phyloP scores from a whole-genome alignment of 345 rosid species.

The Eucalyptus camaldulensis region DNA sequence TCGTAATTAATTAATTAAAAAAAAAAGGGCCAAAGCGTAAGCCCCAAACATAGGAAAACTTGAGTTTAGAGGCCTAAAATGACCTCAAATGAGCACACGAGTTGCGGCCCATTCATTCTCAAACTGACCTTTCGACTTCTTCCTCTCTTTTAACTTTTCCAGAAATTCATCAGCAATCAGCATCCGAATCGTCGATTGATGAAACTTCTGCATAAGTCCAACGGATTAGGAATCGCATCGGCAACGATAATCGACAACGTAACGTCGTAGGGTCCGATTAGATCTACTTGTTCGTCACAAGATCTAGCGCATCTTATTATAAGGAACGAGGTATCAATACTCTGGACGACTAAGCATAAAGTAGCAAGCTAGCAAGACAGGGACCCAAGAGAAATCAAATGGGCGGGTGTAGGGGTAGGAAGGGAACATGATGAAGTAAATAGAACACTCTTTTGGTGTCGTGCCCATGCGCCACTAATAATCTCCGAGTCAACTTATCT shows the following conservation, averaged over 20 bases:
- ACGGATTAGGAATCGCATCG: not conserved
- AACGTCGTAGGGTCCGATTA: not conserved
- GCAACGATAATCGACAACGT: not conserved
- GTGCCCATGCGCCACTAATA: not conserved
- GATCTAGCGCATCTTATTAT: not conserved
- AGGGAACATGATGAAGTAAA: not conserved
- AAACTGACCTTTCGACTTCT: not conserved
- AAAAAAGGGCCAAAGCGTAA: not conserved
- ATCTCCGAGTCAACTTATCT: not conserved
- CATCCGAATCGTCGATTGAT: not conserved
- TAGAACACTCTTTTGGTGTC: not conserved
- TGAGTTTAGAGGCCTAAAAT: not conserved
- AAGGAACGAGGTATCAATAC: not conserved
- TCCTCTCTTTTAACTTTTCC: fast-evolving
- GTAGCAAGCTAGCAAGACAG: not conserved
- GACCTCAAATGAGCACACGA: not conserved
- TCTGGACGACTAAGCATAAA: not conserved
- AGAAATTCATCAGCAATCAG: not conserved
- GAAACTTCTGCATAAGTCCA: not conserved
- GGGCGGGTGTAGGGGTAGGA: not conserved
- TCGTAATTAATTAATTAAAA: not conserved
- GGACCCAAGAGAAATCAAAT: not conserved
- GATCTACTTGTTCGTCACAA: not conserved
- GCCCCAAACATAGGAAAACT: not conserved
- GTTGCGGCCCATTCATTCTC: not conserved